Evolutionary conservation across 2,329 filamentous ascomycete genomes (phyloP), one percentile per base, ranked within the genome.

Genomic region (Paraconiothyrium sp.): DNA sequence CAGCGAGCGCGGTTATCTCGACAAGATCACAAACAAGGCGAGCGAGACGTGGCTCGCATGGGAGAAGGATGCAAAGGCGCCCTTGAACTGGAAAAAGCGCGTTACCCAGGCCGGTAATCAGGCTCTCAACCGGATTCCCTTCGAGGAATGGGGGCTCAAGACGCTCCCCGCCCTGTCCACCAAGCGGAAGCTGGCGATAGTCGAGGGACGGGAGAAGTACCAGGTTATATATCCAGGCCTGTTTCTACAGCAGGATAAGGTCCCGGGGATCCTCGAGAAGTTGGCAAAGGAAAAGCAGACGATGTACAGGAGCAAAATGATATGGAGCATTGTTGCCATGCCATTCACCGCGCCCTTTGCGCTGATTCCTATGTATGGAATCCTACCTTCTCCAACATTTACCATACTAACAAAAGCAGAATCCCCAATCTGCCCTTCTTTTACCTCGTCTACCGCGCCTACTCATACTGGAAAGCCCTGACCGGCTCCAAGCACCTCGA

Each of bases 101-200:
- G 85, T 97, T 22, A 94, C 95, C 56, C 85, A 86, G 61, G 96
- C 94, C 78, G 95, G 95, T 59, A 97, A 99, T 80, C 84, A 88
- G 52, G 88, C 92, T 16, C 87, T 99, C 63, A 89, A 92, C 71
- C 88, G 92, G 65, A 97, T 99, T 72, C 92, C 95, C 2, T 97
- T 92, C 77, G 92, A 98, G 80, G 95, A 99, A 89, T 99, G 95
- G 95, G 93, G 92, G 0, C 85, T 99, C 68, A 98, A 98, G 82
- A 97, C 93, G 39, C 90, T 99, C 56, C 95, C 95, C 48, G 90
- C 94, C 24, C 84, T 97, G 69, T 92, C 89, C 46, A 82, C 88
- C 60, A 86, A 88, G 67, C 85, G 89, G 60, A 85, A 87, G 68
- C 83, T 86, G 52, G 88, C 92, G 56, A 88, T 91, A 69, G 72